Percentiles rank a stretch among this genome's conserved stretches.
Evolutionary conservation across 352 stramenopile species (phyloP).

Genomic region (Phytophthora pinifolia): DNA sequence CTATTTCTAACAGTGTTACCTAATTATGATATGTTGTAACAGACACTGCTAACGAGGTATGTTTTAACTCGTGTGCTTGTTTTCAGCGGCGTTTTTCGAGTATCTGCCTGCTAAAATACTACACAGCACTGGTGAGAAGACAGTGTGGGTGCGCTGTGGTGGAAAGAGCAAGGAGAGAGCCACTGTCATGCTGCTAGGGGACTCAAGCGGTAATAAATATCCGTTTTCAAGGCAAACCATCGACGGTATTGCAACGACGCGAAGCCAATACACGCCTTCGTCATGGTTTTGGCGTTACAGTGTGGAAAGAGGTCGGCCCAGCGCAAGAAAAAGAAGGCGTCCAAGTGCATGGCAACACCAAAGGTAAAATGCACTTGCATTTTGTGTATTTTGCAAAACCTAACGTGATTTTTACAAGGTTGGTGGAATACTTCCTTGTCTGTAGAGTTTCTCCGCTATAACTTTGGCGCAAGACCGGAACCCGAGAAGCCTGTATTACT

Average conservation of each 20-base stretch:
- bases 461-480: too few species aligned
- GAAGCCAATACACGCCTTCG: not conserved
- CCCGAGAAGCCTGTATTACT: too few species aligned
- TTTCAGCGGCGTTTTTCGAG: constrained; percentile 3
- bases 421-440: too few species aligned
- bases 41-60: too few species aligned
- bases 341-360: constrained; percentile 1
- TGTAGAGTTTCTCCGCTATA: too few species aligned
- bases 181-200: constrained; percentile 2
- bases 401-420: too few species aligned
- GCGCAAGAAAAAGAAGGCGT: not conserved
- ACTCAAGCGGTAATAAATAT: constrained; percentile 1
- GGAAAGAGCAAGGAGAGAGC: constrained; percentile 7
- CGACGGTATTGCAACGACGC: too few species aligned
- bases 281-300: not conserved
- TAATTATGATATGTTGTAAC: not conserved
- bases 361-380: not conserved
- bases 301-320: not conserved
- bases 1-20: not conserved
- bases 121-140: constrained; percentile 1
- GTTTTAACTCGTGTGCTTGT: not conserved
- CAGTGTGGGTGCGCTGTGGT: constrained; percentile 4
- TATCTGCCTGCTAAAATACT: constrained; percentile 4
- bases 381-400: too few species aligned
- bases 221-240: not conserved